Evolutionary conservation across 345 rosid species (phyloP).

Genomic region (Ailanthus altissimus): DNA sequence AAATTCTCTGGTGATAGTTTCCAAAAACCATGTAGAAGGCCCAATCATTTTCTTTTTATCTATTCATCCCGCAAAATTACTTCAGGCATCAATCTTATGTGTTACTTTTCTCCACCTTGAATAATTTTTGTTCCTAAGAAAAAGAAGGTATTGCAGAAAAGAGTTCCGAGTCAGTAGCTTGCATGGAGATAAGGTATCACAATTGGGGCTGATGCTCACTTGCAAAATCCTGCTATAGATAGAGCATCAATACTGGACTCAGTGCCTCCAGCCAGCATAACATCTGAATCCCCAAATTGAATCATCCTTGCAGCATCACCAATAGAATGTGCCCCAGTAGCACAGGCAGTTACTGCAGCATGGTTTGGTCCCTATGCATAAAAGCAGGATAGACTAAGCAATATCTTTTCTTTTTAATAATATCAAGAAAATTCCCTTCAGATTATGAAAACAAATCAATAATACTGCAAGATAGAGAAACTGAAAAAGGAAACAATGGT

Average conservation of each 20-base stretch:
- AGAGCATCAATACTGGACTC: conserved; percentile 97
- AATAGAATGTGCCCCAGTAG: conserved; percentile 96
- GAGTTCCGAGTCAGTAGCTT: not conserved
- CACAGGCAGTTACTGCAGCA: conserved; percentile 99
- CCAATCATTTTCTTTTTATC: not conserved
- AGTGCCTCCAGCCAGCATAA: conserved; percentile 96
- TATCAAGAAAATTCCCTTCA: conserved; percentile 6
- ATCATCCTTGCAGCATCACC: conserved; percentile 98
- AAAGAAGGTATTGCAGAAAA: not conserved
- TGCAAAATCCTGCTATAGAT: conserved; percentile 94
- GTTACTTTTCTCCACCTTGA: not conserved
- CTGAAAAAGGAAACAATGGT: conserved; percentile 8
- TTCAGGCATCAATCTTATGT: not conserved
- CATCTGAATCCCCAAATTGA: conserved; percentile 93
- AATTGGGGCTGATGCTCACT: conserved; percentile 37
- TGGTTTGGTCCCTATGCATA: conserved; percentile 93
- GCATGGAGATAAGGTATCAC: not conserved
- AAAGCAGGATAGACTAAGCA: conserved; percentile 23
- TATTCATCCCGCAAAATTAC: not conserved
- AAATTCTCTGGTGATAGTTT: not conserved
- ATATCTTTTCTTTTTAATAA: conserved; percentile 12
- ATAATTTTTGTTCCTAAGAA: not conserved
- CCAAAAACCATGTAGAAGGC: conserved; percentile 2
- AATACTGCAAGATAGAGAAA: not conserved
- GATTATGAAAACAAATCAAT: not conserved